Evolutionary conservation across 1,139 yeast genomes (phyloP).

Genomic region (Scheffersomyces illinoinensis): DNA sequence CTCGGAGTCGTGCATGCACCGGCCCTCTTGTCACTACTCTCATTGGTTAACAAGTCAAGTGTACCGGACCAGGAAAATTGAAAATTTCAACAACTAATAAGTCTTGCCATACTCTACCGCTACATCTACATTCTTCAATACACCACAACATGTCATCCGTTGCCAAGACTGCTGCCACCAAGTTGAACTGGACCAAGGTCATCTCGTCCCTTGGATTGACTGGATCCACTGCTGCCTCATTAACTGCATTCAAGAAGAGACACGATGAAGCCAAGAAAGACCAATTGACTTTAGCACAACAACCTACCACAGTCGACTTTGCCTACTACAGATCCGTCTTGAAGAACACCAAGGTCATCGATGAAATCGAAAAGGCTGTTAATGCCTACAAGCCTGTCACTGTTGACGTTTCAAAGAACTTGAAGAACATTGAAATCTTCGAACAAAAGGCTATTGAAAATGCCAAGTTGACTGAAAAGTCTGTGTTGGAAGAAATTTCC

Average conservation of each 20-base stretch:
- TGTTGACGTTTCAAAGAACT: slow-evolving; percentile 83
- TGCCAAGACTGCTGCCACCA: slow-evolving; percentile 73
- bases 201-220: slow-evolving; percentile 87
- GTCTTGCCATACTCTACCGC: background rate
- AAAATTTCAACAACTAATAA: background rate
- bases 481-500: slow-evolving; percentile 82
- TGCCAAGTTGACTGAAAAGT: slow-evolving; percentile 89
- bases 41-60: background rate
- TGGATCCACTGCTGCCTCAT: slow-evolving; percentile 86
- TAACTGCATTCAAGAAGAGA: slow-evolving; percentile 95
- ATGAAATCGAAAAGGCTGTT: slow-evolving; percentile 79
- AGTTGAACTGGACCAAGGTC: slow-evolving; percentile 94
- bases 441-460: slow-evolving; percentile 95
- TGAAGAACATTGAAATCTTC: slow-evolving; percentile 89
- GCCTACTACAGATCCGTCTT: slow-evolving; percentile 74
- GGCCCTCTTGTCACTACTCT: background rate
- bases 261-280: slow-evolving; percentile 95
- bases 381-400: slow-evolving; percentile 77
- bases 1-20: background rate
- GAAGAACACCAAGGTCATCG: slow-evolving; percentile 79
- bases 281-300: slow-evolving; percentile 66
- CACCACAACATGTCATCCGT: slow-evolving; percentile 40
- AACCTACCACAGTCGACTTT: slow-evolving; percentile 80
- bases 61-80: background rate
- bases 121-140: background rate